phyloP scores from a whole-genome alignment of 176 grass and related monocot species.

The Microstegium vimineum region DNA sequence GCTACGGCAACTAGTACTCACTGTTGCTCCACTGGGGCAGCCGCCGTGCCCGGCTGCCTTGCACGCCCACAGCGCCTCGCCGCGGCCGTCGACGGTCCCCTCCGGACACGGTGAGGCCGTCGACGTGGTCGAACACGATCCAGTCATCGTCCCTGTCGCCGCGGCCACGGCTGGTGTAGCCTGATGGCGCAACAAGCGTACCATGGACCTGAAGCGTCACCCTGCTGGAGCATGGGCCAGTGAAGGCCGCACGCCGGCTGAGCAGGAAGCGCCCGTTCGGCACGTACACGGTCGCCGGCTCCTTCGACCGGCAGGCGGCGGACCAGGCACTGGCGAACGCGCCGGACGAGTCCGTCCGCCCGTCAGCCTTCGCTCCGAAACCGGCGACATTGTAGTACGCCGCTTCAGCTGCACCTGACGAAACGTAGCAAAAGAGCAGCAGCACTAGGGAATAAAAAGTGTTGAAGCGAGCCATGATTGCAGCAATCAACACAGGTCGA shows the following conservation, averaged over 20 bases:
- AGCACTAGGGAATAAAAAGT: neutral
- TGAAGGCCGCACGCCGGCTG: constrained; percentile 26
- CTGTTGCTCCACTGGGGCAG: constrained; percentile 45
- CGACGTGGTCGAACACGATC: constrained; percentile 45
- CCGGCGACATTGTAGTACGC: constrained; percentile 26
- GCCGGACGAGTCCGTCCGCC: constrained; percentile 25
- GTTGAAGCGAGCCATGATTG: constrained; percentile 18
- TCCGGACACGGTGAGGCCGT: constrained; percentile 44
- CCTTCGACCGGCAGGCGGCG: constrained; percentile 29
- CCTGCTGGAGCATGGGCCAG: constrained; percentile 35
- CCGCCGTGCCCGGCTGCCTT: constrained; percentile 14
- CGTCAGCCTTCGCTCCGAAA: constrained; percentile 43
- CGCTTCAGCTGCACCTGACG: neutral
- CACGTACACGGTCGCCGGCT: constrained; percentile 45
- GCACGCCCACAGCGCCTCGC: constrained; percentile 47
- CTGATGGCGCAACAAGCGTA: constrained; percentile 43
- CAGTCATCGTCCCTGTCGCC: constrained; percentile 2
- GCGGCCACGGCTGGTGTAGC: neutral
- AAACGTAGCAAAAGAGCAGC: neutral
- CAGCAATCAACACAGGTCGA: neutral
- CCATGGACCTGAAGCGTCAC: constrained; percentile 35
- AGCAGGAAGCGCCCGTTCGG: constrained; percentile 39
- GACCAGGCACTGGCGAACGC: constrained; percentile 44
- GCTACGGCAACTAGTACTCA: neutral
- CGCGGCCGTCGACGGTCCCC: constrained; percentile 46